These are phyloP conservation scores for Alternaria arbusti DNA, from an alignment of 2,329 filamentous ascomycete genomes.

Conservation along the genomic window DNA sequence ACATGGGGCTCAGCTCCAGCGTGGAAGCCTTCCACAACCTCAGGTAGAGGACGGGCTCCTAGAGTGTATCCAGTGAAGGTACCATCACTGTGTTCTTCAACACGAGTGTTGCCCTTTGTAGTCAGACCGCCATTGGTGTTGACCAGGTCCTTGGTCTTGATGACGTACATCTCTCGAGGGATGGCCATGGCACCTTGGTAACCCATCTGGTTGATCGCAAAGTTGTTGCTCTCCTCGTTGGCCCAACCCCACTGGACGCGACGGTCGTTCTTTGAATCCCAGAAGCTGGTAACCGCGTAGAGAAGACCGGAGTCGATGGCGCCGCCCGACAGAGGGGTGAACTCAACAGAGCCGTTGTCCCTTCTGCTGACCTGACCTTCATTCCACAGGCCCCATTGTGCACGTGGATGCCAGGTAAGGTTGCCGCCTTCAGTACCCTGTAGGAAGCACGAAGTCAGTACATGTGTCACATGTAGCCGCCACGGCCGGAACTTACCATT, in stretches of 20 bases:
- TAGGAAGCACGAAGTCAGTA: neutral
- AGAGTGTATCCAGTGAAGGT: constrained; percentile 54
- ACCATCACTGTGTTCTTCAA: constrained; percentile 45
- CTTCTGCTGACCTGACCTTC: constrained; percentile 52
- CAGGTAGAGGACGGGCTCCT: constrained; percentile 52
- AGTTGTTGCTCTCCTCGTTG: constrained; percentile 53
- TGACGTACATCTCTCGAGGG: constrained; percentile 56
- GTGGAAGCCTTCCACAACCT: constrained; percentile 53
- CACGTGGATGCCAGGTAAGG: constrained; percentile 48
- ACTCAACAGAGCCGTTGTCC: constrained; percentile 53
- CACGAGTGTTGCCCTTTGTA: constrained; percentile 44
- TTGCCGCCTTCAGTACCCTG: constrained; percentile 53
- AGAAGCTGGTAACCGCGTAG: constrained; percentile 56
- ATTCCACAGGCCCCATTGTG: constrained; percentile 56
- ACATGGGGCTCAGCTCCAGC: constrained; percentile 29
- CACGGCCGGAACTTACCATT: constrained; percentile 28
- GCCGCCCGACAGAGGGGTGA: constrained; percentile 54
- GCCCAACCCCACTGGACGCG: constrained; percentile 58
- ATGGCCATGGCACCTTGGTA: constrained; percentile 55
- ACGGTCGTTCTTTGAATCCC: constrained; percentile 57
- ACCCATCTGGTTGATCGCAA: constrained; percentile 51
- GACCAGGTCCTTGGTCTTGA: constrained; percentile 49
- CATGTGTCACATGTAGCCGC: neutral
- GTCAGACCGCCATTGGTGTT: constrained; percentile 44
- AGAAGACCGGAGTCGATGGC: constrained; percentile 53